Evolutionary conservation across 2,329 filamentous ascomycete species (phyloP), one percentile per base, ranked within the genome.

Genomic region (Trichophyton mentagrophytes): DNA sequence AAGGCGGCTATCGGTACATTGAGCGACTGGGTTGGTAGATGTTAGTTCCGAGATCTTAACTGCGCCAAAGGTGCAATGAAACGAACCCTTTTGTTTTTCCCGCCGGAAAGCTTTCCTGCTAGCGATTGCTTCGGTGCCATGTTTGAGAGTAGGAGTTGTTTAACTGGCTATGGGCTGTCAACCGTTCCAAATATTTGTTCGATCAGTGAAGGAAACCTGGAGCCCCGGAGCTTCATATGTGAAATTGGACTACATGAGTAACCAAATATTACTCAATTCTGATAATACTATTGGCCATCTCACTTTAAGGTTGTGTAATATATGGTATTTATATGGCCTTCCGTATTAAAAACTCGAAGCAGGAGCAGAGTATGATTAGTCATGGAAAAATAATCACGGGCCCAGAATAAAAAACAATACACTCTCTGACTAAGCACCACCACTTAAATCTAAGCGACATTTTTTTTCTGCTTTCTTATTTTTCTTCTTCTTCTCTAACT

Each of bases 1-100:
- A 84, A 76, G 27, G 82, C 82, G n/a, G 82, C 82, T n/a, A 83
- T 75, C 3, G 83, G 83, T 1, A 82, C 82, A 62, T 81, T 79
- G 42, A 58, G 40, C 17, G 60, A 58, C 59, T 22, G 7, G 36
- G 7, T 8, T 9, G 27, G 9, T 3, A 36, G 11, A 55, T 38
- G 27, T 55, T 7, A 55, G 27, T 25, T 8, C 38, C 2, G 20
- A 51, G 22, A 2, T 3, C 4, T 8, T 2, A 51, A 47, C 11
- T 53, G 1, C 15, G 2, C 47, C 13, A 15, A 33, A 15, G 11
- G 27, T 9, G 30, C 7, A 7, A 5, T 2, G 5, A 36, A n/a
- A 33, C 15, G 15, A 55, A 55, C 51, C 51, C 51, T 55, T 33
- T 55, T 55, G 51, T 36, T 36, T 9, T 30, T n/a, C 5, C 51